Evolutionary conservation across 2,329 filamentous ascomycete species (phyloP).

Genomic region (Aplosporella prunicola): DNA sequence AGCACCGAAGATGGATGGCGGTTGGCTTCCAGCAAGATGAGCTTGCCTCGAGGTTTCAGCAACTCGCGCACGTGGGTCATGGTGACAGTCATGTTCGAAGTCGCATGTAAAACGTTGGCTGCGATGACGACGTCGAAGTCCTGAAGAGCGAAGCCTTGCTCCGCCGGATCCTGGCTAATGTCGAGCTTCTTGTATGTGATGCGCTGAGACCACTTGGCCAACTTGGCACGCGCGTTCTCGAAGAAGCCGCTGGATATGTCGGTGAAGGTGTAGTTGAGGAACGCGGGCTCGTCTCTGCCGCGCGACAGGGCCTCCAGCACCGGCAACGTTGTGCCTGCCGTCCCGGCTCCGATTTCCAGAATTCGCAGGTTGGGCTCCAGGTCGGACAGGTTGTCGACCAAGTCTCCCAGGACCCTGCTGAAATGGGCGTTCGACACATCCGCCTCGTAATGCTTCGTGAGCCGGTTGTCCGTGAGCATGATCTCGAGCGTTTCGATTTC

Average conservation of each 20-base stretch:
- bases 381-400: constrained; percentile 2
- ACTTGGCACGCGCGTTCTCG: constrained; percentile 4
- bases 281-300: background rate
- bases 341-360: constrained; percentile 13
- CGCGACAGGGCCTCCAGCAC: background rate
- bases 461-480: constrained; percentile 6
- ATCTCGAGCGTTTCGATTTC: constrained; percentile 5
- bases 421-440: constrained; percentile 1
- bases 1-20: constrained; percentile 1
- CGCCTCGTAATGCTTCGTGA: constrained; percentile 8
- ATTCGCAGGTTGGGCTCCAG: constrained; percentile 4
- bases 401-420: background rate
- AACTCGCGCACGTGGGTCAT: constrained; percentile 14
- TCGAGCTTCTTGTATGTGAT: constrained; percentile 7
- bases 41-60: constrained; percentile 33
- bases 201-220: constrained; percentile 1
- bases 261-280: constrained; percentile 14
- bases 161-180: constrained; percentile 8
- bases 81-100: constrained; percentile 6
- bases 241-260: constrained; percentile 18
- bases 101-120: constrained; percentile 12
- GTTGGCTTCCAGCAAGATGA: constrained; percentile 25
- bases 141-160: constrained; percentile 9
- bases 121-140: constrained; percentile 9
- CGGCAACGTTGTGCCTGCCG: constrained; percentile 11